These are phyloP conservation scores for Apophysomyces elegans DNA, from an alignment of 371 early-diverging fungal genomes.

Conservation along the genomic window DNA sequence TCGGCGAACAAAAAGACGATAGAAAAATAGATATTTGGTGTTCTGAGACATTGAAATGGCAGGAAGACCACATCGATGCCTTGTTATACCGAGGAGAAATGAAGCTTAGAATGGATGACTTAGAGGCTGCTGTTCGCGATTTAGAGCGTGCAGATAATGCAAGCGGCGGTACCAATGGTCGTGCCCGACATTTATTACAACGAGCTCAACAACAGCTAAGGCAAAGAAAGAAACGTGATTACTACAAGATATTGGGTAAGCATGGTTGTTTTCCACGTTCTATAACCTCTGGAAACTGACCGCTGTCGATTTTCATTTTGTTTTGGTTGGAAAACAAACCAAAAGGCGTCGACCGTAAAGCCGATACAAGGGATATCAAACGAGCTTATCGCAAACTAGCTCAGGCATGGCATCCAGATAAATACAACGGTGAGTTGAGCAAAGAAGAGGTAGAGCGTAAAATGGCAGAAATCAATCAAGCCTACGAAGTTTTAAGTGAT, in stretches of 20 bases:
- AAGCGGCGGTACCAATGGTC: conserved; percentile 60
- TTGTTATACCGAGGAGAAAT: conserved; percentile 75
- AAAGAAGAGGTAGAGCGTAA: conserved; percentile 82
- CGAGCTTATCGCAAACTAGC: conserved; percentile 92
- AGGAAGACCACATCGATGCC: conserved; percentile 74
- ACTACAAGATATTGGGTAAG: conserved; percentile 89
- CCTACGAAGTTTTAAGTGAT: conserved; percentile 89
- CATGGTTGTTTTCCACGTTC: too few species aligned
- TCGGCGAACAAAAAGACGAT: conserved; percentile 56
- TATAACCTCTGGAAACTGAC: neutral
- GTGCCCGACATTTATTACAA: conserved; percentile 59
- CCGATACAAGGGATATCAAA: conserved; percentile 83
- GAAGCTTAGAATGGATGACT: conserved; percentile 68
- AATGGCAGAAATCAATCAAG: conserved; percentile 94
- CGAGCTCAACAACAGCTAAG: conserved; percentile 73
- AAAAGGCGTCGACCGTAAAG: conserved; percentile 70
- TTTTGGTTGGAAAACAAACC: too few species aligned
- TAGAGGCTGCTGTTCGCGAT: conserved; percentile 75
- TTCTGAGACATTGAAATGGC: conserved; percentile 52
- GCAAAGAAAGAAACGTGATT: conserved; percentile 81
- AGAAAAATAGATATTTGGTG: conserved; percentile 63
- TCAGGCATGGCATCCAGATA: conserved; percentile 90
- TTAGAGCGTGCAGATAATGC: conserved; percentile 73
- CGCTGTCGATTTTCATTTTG: neutral
- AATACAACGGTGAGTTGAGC: conserved; percentile 79